Evolutionary conservation across 768 basidiomycete genomes (phyloP).

Genomic region (Lentinula sp.): DNA sequence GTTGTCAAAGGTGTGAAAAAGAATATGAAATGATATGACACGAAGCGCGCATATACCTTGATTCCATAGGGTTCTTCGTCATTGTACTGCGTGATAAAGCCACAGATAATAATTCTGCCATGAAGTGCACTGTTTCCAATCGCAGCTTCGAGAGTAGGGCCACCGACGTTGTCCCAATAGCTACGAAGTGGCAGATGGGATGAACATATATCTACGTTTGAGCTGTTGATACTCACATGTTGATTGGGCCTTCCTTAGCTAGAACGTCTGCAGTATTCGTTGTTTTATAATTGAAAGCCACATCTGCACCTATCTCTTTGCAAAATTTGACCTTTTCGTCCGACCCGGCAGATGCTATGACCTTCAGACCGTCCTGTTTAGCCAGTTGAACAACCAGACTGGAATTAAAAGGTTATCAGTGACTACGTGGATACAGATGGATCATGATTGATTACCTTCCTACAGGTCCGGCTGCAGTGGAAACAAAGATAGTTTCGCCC

Average conservation of each 20-base stretch:
- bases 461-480: slow-evolving; percentile 39
- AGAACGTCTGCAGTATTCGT: slow-evolving; percentile 45
- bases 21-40: too few species aligned
- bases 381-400: slow-evolving; percentile 40
- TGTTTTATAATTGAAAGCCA: slow-evolving; percentile 73
- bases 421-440: neutral
- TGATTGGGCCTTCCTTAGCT: slow-evolving; percentile 44
- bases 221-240: slow-evolving; percentile 25
- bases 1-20: slow-evolving; percentile 13
- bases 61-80: neutral
- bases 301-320: slow-evolving; percentile 55
- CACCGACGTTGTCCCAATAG: slow-evolving; percentile 58
- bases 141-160: slow-evolving; percentile 53
- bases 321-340: slow-evolving; percentile 67
- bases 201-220: neutral
- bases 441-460: slow-evolving; percentile 29
- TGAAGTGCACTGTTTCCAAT: slow-evolving; percentile 34
- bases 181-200: slow-evolving; percentile 13
- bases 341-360: slow-evolving; percentile 66
- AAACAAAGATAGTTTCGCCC: slow-evolving; percentile 48
- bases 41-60: neutral
- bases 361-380: slow-evolving; percentile 47
- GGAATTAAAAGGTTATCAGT: neutral
- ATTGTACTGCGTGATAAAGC: slow-evolving; percentile 3
- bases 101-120: slow-evolving; percentile 41